Evolutionary conservation across 495 filamentous ascomycete species (phyloP).

Genomic region (Chaetomium fimeti): DNA sequence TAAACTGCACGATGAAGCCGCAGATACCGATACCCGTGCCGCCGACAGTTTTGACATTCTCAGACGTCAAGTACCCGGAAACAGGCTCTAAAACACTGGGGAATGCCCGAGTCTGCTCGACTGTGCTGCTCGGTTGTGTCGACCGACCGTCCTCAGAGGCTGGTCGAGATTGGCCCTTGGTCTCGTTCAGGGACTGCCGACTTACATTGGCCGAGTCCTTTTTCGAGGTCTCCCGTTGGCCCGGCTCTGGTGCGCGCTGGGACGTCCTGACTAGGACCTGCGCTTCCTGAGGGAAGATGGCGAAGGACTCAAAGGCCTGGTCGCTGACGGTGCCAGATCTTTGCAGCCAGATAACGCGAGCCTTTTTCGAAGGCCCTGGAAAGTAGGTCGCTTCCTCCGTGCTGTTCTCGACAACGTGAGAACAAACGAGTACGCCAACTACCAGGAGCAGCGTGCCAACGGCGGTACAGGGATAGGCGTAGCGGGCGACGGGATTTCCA

Average conservation of each 20-base stretch:
- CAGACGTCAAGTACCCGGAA: neutral
- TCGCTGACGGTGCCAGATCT: slow-evolving; percentile 9
- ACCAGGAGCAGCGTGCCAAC: slow-evolving; percentile 15
- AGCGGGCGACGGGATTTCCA: neutral
- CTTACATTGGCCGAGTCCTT: neutral
- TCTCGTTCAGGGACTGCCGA: neutral
- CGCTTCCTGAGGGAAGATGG: slow-evolving; percentile 1
- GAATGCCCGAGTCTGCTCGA: neutral
- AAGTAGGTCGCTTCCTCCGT: slow-evolving; percentile 1
- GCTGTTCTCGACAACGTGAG: slow-evolving; percentile 13
- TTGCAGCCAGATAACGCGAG: slow-evolving; percentile 15
- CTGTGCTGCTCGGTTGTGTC: no score
- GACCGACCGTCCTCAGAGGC: no score
- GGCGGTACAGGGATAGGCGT: slow-evolving; percentile 15
- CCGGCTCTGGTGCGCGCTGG: neutral
- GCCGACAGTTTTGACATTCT: slow-evolving; percentile 21
- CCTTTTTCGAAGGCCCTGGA: neutral
- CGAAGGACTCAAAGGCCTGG: slow-evolving; percentile 14
- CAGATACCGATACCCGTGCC: slow-evolving; percentile 38
- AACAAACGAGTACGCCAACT: slow-evolving; percentile 2
- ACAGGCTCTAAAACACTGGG: neutral
- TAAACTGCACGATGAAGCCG: slow-evolving; percentile 53
- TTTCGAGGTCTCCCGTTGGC: neutral
- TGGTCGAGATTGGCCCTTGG: neutral
- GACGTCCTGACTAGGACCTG: slow-evolving; percentile 1